These are phyloP conservation scores for Solanum rostratum DNA, from an alignment of 257 asterid genomes.

Conservation along the genomic window DNA sequence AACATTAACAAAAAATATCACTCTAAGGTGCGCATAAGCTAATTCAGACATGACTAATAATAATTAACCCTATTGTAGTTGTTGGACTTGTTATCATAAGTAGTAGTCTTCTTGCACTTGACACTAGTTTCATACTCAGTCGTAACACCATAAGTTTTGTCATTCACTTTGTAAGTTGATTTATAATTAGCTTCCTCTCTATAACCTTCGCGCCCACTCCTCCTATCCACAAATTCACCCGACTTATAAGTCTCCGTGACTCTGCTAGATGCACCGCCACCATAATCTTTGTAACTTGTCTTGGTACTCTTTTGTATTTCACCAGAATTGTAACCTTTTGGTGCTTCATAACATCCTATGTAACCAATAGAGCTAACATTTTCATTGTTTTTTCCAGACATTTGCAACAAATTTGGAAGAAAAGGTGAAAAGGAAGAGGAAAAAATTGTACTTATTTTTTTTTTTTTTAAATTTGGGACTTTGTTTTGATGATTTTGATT, in stretches of 20 bases:
- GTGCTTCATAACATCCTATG: not conserved
- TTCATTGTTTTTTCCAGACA: not conserved
- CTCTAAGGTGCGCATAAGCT: too few species aligned
- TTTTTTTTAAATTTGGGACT: not conserved
- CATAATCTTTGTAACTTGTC: not conserved
- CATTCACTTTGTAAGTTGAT: not conserved
- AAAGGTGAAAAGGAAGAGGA: not conserved
- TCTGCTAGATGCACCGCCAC: not conserved
- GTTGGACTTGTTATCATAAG: not conserved
- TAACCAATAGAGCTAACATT: fast-evolving
- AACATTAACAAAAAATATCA: too few species aligned
- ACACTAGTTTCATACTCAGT: slow-evolving; percentile 12
- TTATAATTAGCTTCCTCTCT: slow-evolving; percentile 5
- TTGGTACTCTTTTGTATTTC: slow-evolving; percentile 1
- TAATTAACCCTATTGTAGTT: too few species aligned
- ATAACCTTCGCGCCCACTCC: slow-evolving; percentile 1
- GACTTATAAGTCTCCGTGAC: not conserved
- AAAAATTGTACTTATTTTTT: not conserved
- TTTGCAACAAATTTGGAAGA: not conserved
- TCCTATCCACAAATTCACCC: not conserved
- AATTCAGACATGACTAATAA: too few species aligned
- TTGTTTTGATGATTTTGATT: not conserved
- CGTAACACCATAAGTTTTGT: slow-evolving; percentile 1
- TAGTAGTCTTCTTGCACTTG: slow-evolving; percentile 7
- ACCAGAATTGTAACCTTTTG: not conserved